Evolutionary conservation across 2,329 filamentous ascomycete genomes (phyloP), one percentile per base, ranked within the genome.

Genomic region (Sporothrix mexicana): DNA sequence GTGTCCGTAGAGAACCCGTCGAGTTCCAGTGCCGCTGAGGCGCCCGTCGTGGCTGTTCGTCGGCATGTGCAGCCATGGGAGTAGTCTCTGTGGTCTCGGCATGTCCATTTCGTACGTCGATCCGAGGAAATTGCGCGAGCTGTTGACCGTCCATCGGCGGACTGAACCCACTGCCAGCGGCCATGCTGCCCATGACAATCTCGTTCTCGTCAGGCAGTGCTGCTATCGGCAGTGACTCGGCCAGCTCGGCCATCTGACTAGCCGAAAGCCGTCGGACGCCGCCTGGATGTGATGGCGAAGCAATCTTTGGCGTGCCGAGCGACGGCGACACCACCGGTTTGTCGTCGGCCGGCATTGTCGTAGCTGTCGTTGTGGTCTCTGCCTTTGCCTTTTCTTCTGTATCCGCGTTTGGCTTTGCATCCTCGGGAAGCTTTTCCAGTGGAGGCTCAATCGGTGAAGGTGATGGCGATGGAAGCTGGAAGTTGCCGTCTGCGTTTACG

Each of bases 141-240:
- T 49, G 43, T 6, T 23, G 43, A 15, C 17, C 55, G 43, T 66
- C 59, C 2, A 55, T 17, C n/a, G 49, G 59, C n/a, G 67, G 67
- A 4, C 49, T 57, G 20, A 57, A 41, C 1, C 57, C 68, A 6
- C 53, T 30, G 2, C 53, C 53, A 4, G 20, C 41, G 1, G 53
- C 9, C 23, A 61, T 10, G 41, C 41, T 17, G 20, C 41, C 53
- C 53, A 17, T 6, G 5, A 43, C 55, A 13, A 51, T 5, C 47
- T 20, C 30, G 4, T 47, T 64, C 15, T 30, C 9, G 80, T 76
- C 78, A 76, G 79, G 78, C 2, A 85, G 79, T 15, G 85, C 79
- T 1, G 86, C 85, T 0, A 90, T 79, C 13, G 89, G 88, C 1
- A 91, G 80, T 0, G 88, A 90, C 41, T 88, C 87, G 15, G 87